These are phyloP conservation scores for Glycine tomentella DNA, from an alignment of 306 rosid species.

Conservation along the genomic window DNA sequence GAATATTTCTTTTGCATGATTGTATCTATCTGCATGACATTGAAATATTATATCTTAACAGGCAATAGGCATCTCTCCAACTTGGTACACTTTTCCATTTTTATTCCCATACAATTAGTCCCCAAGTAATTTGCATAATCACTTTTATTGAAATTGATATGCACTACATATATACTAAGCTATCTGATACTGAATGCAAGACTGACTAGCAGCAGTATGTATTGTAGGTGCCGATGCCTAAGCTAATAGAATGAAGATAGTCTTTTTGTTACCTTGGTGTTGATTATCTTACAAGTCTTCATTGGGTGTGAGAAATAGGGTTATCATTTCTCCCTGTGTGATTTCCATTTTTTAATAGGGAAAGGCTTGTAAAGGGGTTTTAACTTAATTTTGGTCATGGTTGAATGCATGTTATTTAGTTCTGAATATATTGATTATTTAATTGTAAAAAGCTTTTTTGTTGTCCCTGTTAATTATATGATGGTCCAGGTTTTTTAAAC, in stretches of 20 bases:
- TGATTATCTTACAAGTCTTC: no score
- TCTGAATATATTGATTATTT: slow-evolving; percentile 27
- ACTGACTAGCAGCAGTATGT: background rate
- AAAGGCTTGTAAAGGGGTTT: no score
- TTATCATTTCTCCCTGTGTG: no score
- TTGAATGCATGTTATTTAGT: background rate
- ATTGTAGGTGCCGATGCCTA: no score
- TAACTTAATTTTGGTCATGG: background rate
- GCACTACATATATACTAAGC: no score
- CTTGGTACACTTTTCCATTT: background rate
- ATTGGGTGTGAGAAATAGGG: no score
- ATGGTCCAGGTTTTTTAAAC: background rate
- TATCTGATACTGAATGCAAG: background rate
- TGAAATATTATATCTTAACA: slow-evolving; percentile 14
- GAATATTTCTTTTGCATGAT: slow-evolving; percentile 38
- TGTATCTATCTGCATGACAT: slow-evolving; percentile 6
- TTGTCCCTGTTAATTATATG: background rate
- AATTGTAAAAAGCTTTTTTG: background rate
- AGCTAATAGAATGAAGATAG: no score
- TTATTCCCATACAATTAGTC: no score
- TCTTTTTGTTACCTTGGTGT: no score
- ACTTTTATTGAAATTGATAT: no score
- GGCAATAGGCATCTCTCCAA: background rate
- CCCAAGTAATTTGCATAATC: no score
- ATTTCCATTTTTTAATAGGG: no score